Evolutionary conservation across 2,329 filamentous ascomycete species (phyloP), one percentile per base, ranked within the genome.

Genomic region (Apiospora aurea): DNA sequence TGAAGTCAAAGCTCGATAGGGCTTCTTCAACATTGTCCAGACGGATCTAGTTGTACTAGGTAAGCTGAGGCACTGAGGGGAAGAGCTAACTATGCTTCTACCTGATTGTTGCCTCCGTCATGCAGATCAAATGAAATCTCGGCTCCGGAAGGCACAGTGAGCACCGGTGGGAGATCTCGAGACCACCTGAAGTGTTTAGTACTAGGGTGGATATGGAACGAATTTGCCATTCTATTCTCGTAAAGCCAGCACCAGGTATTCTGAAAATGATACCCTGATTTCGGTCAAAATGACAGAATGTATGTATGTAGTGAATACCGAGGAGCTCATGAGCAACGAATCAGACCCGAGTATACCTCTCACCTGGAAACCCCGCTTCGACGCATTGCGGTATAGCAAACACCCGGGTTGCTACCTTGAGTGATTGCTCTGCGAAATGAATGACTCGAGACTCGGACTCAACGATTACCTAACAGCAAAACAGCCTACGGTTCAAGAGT

Each of bases 51-150:
- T 11, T 8, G 16, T n/a, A 38, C 2, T 61, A 21, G 18, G 29
- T 61, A 61, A 61, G 53, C 16, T 61, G 29, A 11, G 16, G 29
- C 18, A 61, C 29, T 18, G 18, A 38, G 8, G 6, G 3, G 7
- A 7, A 47, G 8, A 3, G 14, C 6, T 14, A 3, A 68, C 13
- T 46, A 43, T 34, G 16, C n/a, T 46, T 16, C 2, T 68, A 68
- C 66, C 29, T 61, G 53, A 11, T 86, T 86, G 76, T 86, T 84
- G 73, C 84, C 85, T 64, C 85, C 86, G 74, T 88, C 86, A 26
- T 83, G 82, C 38, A 87, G 81, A 75, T 86, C 85, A 73, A 88
- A 87, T 34, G 83, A 82, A 69, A 88, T 78, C 18, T 82, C 82
- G 26, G 83, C 77, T 14, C 86, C 86, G 0, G 86, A 87, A 14